These are phyloP conservation scores for Capsicum baccatum DNA, from an alignment of 257 asterid species.

Conservation along the genomic window DNA sequence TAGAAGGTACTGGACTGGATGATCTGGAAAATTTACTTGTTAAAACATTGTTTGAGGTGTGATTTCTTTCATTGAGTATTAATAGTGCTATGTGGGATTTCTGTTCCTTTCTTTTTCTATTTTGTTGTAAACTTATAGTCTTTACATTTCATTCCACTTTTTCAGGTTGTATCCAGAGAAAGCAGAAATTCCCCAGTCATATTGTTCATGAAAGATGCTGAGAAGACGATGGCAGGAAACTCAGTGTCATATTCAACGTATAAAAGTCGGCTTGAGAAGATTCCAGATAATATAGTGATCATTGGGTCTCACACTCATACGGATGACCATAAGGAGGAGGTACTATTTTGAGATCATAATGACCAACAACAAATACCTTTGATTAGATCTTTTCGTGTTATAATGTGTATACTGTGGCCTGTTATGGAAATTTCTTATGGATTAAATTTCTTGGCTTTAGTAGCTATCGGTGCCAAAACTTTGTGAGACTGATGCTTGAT, in stretches of 20 bases:
- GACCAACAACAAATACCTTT: no score
- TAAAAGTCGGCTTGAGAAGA: conserved; percentile 75
- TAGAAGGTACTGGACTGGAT: conserved; percentile 37
- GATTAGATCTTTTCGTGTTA: neutral
- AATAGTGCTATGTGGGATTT: conserved; percentile 18
- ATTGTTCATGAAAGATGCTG: conserved; percentile 90
- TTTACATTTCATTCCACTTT: conserved; percentile 27
- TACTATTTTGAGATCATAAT: conserved; percentile 32
- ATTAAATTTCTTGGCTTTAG: neutral
- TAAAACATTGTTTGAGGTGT: no score
- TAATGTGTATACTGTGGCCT: neutral
- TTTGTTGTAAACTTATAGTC: no score
- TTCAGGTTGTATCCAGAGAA: conserved; percentile 65
- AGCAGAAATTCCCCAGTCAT: conserved; percentile 75
- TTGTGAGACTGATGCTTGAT: neutral
- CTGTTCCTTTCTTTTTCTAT: conserved; percentile 7
- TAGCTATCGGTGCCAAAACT: neutral
- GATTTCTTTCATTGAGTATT: neutral
- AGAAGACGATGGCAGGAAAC: conserved; percentile 77
- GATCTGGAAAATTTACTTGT: no score
- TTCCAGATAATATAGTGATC: conserved; percentile 77
- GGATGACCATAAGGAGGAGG: conserved; percentile 84
- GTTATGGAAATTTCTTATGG: neutral
- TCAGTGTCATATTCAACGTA: conserved; percentile 66
- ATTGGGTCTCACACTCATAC: conserved; percentile 78